Conservation (phyloP, 2,329 filamentous ascomycete genomes). For the Aspergillus niger region DNA sequence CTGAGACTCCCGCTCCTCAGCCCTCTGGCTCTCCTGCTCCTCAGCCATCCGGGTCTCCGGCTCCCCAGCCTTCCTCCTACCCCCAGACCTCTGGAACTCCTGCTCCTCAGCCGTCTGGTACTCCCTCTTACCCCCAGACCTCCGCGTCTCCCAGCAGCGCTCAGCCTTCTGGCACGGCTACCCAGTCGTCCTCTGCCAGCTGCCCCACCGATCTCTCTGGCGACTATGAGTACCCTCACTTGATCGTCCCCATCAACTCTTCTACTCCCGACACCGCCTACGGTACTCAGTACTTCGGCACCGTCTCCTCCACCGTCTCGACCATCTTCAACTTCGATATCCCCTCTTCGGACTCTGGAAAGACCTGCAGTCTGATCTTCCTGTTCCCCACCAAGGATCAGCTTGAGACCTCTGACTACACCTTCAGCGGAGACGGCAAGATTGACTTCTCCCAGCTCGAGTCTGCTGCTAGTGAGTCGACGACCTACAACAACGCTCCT, state of each 20-base stretch:
- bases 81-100: constrained; percentile 1
- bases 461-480: constrained; percentile 48
- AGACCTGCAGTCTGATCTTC: constrained; percentile 67
- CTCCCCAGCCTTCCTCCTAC: constrained; percentile 12
- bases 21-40: constrained; percentile 3
- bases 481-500: constrained; percentile 59
- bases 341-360: constrained; percentile 54
- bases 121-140: constrained; percentile 1
- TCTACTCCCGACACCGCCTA: constrained; percentile 53
- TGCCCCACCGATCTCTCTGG: constrained; percentile 52
- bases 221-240: constrained; percentile 60
- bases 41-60: constrained; percentile 4
- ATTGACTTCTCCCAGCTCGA: constrained; percentile 57
- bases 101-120: constrained; percentile 1
- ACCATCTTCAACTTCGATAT: constrained; percentile 73
- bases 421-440: constrained; percentile 56
- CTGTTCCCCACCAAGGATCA: constrained; percentile 60
- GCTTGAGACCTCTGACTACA: constrained; percentile 62
- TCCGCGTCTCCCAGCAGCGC: constrained; percentile 8
- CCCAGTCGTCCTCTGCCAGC: constrained; percentile 21
- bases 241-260: constrained; percentile 64
- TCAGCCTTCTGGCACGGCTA: constrained; percentile 18
- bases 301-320: constrained; percentile 55
- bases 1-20: not conserved
- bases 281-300: constrained; percentile 60